Evolutionary conservation across 805 yeast species (phyloP).

Genomic region (Myxozyma mucilagina): DNA sequence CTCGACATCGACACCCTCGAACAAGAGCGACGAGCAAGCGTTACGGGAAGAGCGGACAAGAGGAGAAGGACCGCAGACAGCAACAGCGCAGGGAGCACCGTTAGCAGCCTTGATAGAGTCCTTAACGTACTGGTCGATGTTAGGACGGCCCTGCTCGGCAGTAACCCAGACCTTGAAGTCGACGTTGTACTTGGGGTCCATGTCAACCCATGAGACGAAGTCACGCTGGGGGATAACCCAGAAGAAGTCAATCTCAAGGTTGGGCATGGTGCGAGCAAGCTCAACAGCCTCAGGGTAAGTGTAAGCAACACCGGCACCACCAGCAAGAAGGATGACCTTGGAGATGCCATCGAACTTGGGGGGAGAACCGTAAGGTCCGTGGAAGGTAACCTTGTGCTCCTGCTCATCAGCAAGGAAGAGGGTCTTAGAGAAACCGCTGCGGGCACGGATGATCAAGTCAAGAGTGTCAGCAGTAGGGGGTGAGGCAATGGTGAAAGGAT

Average conservation of each 20-base stretch:
- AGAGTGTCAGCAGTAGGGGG: slow-evolving; percentile 30
- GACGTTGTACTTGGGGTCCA: slow-evolving; percentile 28
- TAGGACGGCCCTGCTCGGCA: slow-evolving; percentile 39
- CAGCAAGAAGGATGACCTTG: slow-evolving; percentile 37
- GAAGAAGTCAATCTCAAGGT: slow-evolving; percentile 33
- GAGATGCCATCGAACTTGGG: slow-evolving; percentile 30
- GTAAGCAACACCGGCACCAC: slow-evolving; percentile 41
- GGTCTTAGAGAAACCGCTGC: slow-evolving; percentile 37
- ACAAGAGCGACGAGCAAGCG: slow-evolving; percentile 33
- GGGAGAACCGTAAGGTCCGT: slow-evolving; percentile 33
- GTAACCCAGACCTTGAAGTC: slow-evolving; percentile 39
- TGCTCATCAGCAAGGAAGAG: slow-evolving; percentile 28
- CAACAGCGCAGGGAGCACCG: slow-evolving; percentile 33
- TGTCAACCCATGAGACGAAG: slow-evolving; percentile 37
- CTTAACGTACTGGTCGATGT: slow-evolving; percentile 32
- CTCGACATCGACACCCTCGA: slow-evolving; percentile 34
- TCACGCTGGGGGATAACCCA: slow-evolving; percentile 39
- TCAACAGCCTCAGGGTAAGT: slow-evolving; percentile 36
- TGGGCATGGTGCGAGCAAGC: slow-evolving; percentile 24
- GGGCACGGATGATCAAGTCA: slow-evolving; percentile 39
- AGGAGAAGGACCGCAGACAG: slow-evolving; percentile 39
- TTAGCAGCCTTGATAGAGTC: slow-evolving; percentile 29
- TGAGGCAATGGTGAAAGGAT: slow-evolving; percentile 33
- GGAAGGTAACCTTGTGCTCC: slow-evolving; percentile 33
- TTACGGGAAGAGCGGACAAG: slow-evolving; percentile 36